Percentiles rank a stretch among this genome's conserved stretches.
Conservation (phyloP, 306 rosid genomes). For the Cucumis sativus region DNA sequence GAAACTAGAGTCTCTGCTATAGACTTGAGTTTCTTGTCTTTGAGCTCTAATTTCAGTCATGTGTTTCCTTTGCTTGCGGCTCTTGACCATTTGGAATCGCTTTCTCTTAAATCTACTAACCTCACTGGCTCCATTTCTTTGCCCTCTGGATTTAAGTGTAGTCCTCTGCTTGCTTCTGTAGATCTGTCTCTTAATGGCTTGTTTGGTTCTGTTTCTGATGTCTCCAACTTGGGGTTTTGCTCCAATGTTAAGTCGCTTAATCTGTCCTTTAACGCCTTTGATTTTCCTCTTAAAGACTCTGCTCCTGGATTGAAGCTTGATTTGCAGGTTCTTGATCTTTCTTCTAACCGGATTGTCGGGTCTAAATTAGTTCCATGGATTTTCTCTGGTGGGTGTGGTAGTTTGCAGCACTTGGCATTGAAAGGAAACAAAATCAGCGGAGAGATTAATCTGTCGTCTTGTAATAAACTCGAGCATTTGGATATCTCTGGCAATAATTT, state of each 20-base stretch:
- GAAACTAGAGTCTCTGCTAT: constrained; percentile 39
- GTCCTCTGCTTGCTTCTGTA: constrained; percentile 32
- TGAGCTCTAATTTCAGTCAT: constrained; percentile 42
- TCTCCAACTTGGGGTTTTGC: constrained; percentile 33
- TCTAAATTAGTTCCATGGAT: constrained; percentile 39
- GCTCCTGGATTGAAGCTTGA: constrained; percentile 13
- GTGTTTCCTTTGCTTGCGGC: constrained; percentile 32
- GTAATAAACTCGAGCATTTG: constrained; percentile 24
- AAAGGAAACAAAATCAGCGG: constrained; percentile 59
- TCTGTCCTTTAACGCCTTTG: constrained; percentile 43
- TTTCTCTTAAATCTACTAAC: constrained; percentile 30
- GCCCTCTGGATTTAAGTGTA: constrained; percentile 25
- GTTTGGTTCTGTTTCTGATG: constrained; percentile 33
- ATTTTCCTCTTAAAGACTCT: constrained; percentile 15
- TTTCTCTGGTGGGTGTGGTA: constrained; percentile 24
- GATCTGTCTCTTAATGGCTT: constrained; percentile 65
- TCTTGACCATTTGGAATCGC: constrained; percentile 41
- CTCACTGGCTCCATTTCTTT: constrained; percentile 46
- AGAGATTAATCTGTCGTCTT: constrained; percentile 26
- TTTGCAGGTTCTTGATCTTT: constrained; percentile 45
- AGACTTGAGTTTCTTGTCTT: constrained; percentile 30
- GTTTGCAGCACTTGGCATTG: constrained; percentile 24
- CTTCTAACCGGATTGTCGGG: constrained; percentile 49
- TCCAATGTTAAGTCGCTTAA: constrained; percentile 41
- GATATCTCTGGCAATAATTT: constrained; percentile 73